Conservation (phyloP, 1,139 yeast genomes). For the Protomyces arabidopsidicola region DNA sequence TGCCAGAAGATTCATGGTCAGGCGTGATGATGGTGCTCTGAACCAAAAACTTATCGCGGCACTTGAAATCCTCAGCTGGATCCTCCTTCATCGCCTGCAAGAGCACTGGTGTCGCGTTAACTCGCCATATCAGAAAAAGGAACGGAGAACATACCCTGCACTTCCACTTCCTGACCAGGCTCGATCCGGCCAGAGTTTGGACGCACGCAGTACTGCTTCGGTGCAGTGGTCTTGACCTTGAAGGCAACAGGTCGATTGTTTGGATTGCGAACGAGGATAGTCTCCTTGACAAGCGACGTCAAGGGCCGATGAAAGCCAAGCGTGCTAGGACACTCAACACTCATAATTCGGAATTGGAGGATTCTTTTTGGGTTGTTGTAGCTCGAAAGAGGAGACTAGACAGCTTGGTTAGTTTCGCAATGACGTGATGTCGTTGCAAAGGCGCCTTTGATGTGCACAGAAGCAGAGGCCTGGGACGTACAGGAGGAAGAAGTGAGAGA, state of each 20-base stretch:
- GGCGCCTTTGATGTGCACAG: too few species aligned
- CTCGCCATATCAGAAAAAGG: background rate
- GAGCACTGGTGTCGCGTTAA: constrained; percentile 44
- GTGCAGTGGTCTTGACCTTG: constrained; percentile 98
- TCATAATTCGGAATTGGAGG: constrained; percentile 3
- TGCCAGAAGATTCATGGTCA: constrained; percentile 31
- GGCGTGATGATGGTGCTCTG: constrained; percentile 68
- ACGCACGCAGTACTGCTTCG: constrained; percentile 52
- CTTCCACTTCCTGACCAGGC: constrained; percentile 30
- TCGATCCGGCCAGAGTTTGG: constrained; percentile 30
- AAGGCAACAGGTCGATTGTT: constrained; percentile 58
- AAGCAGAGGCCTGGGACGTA: too few species aligned
- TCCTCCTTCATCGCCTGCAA: constrained; percentile 78
- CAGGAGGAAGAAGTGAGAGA: too few species aligned
- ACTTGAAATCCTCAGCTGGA: constrained; percentile 65
- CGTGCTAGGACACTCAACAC: constrained; percentile 28
- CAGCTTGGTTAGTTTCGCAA: too few species aligned
- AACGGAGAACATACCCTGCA: constrained; percentile 19
- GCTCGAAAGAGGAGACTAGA: too few species aligned
- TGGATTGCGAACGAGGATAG: constrained; percentile 29
- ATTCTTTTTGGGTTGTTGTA: too few species aligned
- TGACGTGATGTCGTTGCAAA: too few species aligned
- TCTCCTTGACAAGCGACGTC: constrained; percentile 29
- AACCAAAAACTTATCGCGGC: constrained; percentile 88
- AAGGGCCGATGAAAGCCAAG: constrained; percentile 30